Evolutionary conservation across 2,329 filamentous ascomycete species (phyloP), one percentile per base, ranked within the genome.

Genomic region (Alternaria triticimaculans): DNA sequence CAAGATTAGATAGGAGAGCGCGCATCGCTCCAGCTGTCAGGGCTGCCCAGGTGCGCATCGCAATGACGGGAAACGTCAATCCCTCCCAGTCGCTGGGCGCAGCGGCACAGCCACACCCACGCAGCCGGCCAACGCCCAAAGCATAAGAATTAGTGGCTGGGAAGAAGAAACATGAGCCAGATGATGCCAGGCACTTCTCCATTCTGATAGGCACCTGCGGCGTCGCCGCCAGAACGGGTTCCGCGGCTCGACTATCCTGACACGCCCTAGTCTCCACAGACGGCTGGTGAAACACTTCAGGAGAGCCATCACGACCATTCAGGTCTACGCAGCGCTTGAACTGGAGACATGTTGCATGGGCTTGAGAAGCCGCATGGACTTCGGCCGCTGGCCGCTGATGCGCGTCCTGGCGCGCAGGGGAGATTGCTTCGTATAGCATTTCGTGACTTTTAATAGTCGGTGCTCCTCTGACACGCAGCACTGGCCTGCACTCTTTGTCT

Each of bases 201-300:
- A 18, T 15, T 60, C 50, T 70, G 60, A 77, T 76, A 71, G 74
- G 74, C 55, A 43, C 46, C 49, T 49, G 21, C 63, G 58, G 37
- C 54, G 28, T 53, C 49, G 54, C 51, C 64, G 59, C 43, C 51
- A 56, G 48, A 60, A 60, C 55, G 56, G 67, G 67, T 67, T 55
- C 55, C 58, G 72, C 65, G 70, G 67, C 68, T 70, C 61, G 64
- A 41, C 64, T 60, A 44, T 60, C 71, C 76, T 78, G 74, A 78
- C 70, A 74, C 76, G 51, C 60, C 67, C 76, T 76, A 77, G 73
- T 67, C 68, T 69, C 76, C 74, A 78, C 76, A 53, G 28, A 63
- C 64, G 73, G 72, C 74, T 77, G 69, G 71, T 72, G 72, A 75
- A 78, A 78, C 75, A 73, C 66, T 68, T 70, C 55, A 68, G 58